Percentiles rank a stretch among this genome's conserved stretches.
Evolutionary conservation across 2,329 filamentous ascomycete genomes (phyloP).

Genomic region (Chrysosporium keratinophilum): DNA sequence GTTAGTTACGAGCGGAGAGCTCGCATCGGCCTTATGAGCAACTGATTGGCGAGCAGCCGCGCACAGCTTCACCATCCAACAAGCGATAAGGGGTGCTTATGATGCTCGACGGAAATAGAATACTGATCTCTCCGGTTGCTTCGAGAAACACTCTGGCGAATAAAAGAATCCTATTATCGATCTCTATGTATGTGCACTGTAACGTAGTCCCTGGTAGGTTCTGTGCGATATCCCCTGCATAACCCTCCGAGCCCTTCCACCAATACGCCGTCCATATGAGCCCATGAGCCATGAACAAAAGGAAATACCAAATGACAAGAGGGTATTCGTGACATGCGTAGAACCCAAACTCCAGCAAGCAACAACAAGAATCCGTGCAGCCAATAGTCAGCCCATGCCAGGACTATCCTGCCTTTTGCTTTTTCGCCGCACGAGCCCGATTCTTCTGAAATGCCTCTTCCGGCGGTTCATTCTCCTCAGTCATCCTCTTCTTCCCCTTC

Average conservation of each 20-base stretch:
- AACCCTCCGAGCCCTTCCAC: neutral
- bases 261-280: constrained; percentile 1
- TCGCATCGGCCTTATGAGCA: neutral
- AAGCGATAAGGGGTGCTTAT: neutral
- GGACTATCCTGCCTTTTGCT: constrained; percentile 8
- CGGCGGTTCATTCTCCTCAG: constrained; percentile 44
- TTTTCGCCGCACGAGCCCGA: constrained; percentile 24
- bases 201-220: no score
- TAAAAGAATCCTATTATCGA: no score
- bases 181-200: no score
- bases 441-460: constrained; percentile 50
- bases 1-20: neutral
- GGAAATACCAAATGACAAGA: neutral
- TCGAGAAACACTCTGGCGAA: no score
- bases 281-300: neutral
- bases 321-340: neutral
- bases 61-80: no score
- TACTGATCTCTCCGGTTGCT: no score
- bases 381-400: neutral
- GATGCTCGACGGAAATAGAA: no score
- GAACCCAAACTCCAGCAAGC: neutral
- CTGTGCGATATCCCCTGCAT: neutral
- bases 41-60: neutral
- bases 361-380: no score
- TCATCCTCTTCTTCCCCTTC: constrained; percentile 39